A percentile compares a stretch with the other conserved stretches of the same genome.
These are phyloP conservation scores for Paramecium bursaria DNA, from an alignment of 73 alveolate genomes.

Conservation along the genomic window DNA sequence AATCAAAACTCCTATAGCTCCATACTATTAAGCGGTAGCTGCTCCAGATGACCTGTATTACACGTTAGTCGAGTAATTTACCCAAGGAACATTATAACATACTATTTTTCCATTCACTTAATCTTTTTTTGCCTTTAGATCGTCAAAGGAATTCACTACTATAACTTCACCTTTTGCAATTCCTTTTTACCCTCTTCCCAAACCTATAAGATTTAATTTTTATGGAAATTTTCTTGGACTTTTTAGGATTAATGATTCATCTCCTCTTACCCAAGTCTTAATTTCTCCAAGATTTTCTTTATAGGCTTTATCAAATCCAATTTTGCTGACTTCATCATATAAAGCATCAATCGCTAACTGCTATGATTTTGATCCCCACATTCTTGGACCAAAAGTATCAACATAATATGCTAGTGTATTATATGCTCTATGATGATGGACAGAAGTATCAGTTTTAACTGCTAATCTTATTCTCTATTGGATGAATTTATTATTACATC, in stretches of 20 bases:
- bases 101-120: slow-evolving; percentile 68
- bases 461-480: background rate
- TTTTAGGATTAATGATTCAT: slow-evolving; percentile 49
- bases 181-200: slow-evolving; percentile 56
- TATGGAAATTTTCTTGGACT: slow-evolving; percentile 53
- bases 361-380: slow-evolving; percentile 58
- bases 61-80: slow-evolving; percentile 14
- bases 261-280: slow-evolving; percentile 67
- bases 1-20: slow-evolving; percentile 62
- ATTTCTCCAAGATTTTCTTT: slow-evolving; percentile 23
- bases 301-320: slow-evolving; percentile 21
- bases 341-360: slow-evolving; percentile 21
- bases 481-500: background rate
- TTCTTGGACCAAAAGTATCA: slow-evolving; percentile 71
- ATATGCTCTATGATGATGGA: slow-evolving; percentile 53
- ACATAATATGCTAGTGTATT: slow-evolving; percentile 65
- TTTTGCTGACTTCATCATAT: background rate
- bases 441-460: background rate
- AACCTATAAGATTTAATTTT: slow-evolving; percentile 62
- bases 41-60: slow-evolving; percentile 55
- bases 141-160: slow-evolving; percentile 67
- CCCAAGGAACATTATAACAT: slow-evolving; percentile 64
- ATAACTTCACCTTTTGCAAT: slow-evolving; percentile 48
- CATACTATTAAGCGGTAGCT: slow-evolving; percentile 30
- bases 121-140: slow-evolving; percentile 1